Evolutionary conservation across 1,284 basidiomycete genomes (phyloP), one percentile per base, ranked within the genome.

Genomic region (Tilletia walkeri): DNA sequence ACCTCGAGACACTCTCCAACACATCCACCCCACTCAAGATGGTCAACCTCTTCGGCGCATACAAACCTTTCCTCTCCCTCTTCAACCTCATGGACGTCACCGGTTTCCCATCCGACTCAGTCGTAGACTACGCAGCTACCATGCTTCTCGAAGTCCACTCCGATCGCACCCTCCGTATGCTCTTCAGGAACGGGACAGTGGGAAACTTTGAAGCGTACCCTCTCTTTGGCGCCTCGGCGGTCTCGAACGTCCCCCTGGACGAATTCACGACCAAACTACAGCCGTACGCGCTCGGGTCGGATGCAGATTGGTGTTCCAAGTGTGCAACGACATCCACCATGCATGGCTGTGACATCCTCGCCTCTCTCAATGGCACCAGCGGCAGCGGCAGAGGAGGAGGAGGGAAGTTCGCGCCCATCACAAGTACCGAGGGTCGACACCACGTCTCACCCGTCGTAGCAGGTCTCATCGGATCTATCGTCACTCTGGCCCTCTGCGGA

Each of bases 21-120:
- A 88, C 90, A 78, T 89, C 88, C 69, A 89, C 91, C 84, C 89
- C 90, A 50, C 88, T 94, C 70, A 89, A 92, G 79, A 87, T 94
- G 84, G 86, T 90, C 81, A 85, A 92, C 74, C 87, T 92, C 78
- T 76, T 72, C 82, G 90, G 90, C 30, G 91, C 91, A 75, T 94
- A 94, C 86, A 92, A 94, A 84, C 90, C 92, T 39, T 92, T 94
- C 88, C 89, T 94, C 78, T 92, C 91, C 16, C 87, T 94, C 82
- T 41, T 54, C 0, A 53, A 67, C 16, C 54, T 80, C 45, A 39
- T 71, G 68, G 63, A 53, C 45, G 45, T 7, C 53, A 54, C 59
- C 41, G 67, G 54, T 68, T 45, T 67, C 16, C 4, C 36, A 41
- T 30, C 68, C 53, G 83, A 69, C 47, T 53, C 50, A 53, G 68